A percentile compares a stretch with the other conserved stretches of the same genome.
Evolutionary conservation across 225 moss, liverwort and hornwort species (phyloP).

Genomic region (Sphagnum tenellum): DNA sequence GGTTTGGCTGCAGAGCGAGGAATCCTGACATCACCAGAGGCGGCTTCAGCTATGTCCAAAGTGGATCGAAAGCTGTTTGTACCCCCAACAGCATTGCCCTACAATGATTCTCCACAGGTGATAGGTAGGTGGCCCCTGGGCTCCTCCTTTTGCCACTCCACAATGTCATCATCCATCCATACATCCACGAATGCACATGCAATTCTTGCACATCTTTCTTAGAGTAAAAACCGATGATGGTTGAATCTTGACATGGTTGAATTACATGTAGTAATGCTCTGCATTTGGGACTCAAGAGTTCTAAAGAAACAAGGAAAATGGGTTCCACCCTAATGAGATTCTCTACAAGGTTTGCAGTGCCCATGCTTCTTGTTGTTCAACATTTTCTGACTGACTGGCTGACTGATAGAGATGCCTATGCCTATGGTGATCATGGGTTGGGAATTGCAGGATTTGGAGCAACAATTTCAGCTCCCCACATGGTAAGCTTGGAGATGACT

Average conservation of each 20-base stretch:
- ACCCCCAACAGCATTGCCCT: conserved; percentile 54
- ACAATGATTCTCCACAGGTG: conserved; percentile 90
- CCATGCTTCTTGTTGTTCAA: too few relatives aligned
- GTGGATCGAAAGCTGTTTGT: conserved; percentile 92
- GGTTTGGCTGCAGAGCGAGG: conserved; percentile 50
- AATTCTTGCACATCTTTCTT: too few relatives aligned
- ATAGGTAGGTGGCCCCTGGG: conserved; percentile 37
- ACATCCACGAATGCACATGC: too few relatives aligned
- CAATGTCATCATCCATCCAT: too few relatives aligned
- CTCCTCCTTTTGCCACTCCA: too few relatives aligned
- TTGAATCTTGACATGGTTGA: background rate
- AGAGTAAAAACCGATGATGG: background rate
- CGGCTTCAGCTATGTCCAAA: conserved; percentile 71
- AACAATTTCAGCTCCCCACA: conserved; percentile 94
- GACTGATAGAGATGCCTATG: background rate
- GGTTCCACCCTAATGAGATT: too few relatives aligned
- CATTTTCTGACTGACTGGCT: too few relatives aligned
- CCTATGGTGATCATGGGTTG: background rate
- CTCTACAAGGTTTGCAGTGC: too few relatives aligned
- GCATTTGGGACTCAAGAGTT: background rate
- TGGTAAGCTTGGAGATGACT: conserved; percentile 20
- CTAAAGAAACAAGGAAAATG: background rate
- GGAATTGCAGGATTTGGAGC: conserved; percentile 33
- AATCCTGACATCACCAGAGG: conserved; percentile 77
- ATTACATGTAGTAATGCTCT: background rate